Evolutionary conservation across 371 early-diverging fungal genomes (phyloP), one percentile per base, ranked within the genome.

Genomic region (Funneliformis caledonium): DNA sequence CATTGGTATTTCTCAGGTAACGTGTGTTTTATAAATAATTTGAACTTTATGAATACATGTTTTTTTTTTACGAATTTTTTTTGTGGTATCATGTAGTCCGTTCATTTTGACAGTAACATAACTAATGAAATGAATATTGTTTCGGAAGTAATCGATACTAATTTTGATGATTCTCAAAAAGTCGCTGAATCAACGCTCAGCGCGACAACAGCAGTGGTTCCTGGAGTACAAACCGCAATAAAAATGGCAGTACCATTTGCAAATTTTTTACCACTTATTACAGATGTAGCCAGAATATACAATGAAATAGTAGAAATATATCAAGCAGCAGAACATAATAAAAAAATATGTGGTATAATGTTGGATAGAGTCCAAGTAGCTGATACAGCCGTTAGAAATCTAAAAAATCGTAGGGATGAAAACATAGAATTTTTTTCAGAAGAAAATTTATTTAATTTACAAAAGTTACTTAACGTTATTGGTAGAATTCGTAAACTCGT

Each of bases 291-390:
- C 1, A 60, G 3, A 56, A 33, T 75, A 22, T 56, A 61, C 19
- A 19, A 75, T 16, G 59, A 65, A 64, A 42, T 77, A 16, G 45
- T 47, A 1, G 19, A n/a, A n/a, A 16, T 77, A 16, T 77, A 48
- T 37, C 48, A 77, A 16, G 7, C 43, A 64, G 77, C 67, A 9
- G n/a, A 77, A 48, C 67, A 77, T 33, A 77, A 77, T 67, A 77
- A 77, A 48, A 62, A 43, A 43, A 77, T 77, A 16, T 77, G 78
- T 77, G 48, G 67, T 48, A 16, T 45, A 11, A 22, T 77, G 14
- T 8, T 48, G 5, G 78, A 77, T 26, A 42, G 78, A 47, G 50
- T 77, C 31, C 16, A 26, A 26, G 67, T 33, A 16, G 78, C 78
- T 0, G 47, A 43, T 45, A 45, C 67, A 47, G 76, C 64, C 4